Evolutionary conservation across 1,284 basidiomycete genomes (phyloP), one percentile per base, ranked within the genome.

Genomic region (Puccinia hordei): DNA sequence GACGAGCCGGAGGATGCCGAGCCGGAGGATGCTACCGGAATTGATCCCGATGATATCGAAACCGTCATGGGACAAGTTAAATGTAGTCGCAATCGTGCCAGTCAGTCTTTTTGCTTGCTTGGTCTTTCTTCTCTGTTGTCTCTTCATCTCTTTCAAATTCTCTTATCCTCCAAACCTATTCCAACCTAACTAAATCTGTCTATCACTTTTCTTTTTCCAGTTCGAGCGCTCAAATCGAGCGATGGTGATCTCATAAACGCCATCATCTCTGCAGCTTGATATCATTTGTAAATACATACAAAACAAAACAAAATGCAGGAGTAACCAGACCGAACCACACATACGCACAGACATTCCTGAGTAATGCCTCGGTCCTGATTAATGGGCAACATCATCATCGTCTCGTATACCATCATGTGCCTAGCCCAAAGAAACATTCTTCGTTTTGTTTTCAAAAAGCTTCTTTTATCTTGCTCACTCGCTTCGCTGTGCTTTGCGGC

Each of bases 221-320:
- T 80, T 35, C 65, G 57, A 35, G 77, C 77, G 13, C 66, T 80
- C 41, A 71, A 73, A 80, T 27, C 44, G 35, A 61, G 30, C 68
- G 68, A 80, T 44, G 77, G 68, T 3, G 77, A 79, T 53, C 66
- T 79, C 53, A 79, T 79, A 13, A 79, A 79, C 49, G 77, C 77
- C 4, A 79, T 79, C 55, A 79, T 79, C 33, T 35, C 66, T 30
- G 77, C 77, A n/a, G 68, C 77, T 8, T 79, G 33, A 79, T 38
- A 46, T 41, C 61, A n/a, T 22, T 13, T 38, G 61, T 63, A 38
- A 33, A 38, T 63, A 63, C 33, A 38, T 17, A 22, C 35, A 59
- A 59, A 59, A 33, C n/a, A 59, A 59, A 59, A 33, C 9, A 30
- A 15, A 6, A 27, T 49, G 46, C 46, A 49, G 46, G 8, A 49